Evolutionary conservation across 1,139 yeast species (phyloP).

Genomic region (Hyphopichia burtonii): DNA sequence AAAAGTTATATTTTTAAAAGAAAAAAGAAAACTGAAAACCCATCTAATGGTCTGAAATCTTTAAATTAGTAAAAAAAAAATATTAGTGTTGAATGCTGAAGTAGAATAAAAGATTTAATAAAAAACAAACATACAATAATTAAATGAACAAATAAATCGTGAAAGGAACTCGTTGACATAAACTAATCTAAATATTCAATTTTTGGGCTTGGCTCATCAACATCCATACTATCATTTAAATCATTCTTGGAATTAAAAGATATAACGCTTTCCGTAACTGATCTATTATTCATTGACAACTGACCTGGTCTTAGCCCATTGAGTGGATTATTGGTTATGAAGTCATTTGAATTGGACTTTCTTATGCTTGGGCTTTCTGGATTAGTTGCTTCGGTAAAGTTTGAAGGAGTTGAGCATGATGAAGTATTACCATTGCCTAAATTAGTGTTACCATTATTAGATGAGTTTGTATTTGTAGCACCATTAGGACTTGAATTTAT

Average conservation of each 20-base stretch:
- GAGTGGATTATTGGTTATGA: constrained; percentile 8
- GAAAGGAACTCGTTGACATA: too few species aligned
- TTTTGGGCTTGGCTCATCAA: constrained; percentile 5
- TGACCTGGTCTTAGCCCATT: constrained; percentile 30
- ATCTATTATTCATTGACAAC: constrained; percentile 26
- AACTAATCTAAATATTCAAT: constrained; percentile 6
- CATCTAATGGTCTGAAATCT: too few species aligned
- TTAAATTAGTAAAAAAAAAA: too few species aligned
- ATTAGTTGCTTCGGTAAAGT: constrained; percentile 4
- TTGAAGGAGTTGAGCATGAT: constrained; percentile 14
- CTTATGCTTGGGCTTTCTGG: constrained; percentile 19
- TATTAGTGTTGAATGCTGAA: too few species aligned
- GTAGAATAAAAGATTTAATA: too few species aligned
- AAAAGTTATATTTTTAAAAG: too few species aligned
- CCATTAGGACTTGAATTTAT: constrained; percentile 18
- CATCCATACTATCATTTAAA: constrained; percentile 4
- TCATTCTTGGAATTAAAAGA: constrained; percentile 7
- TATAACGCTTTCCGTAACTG: constrained; percentile 35
- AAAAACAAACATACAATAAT: background rate
- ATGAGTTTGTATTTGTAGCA: constrained; percentile 8
- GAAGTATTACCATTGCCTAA: constrained; percentile 10
- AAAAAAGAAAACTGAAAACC: too few species aligned
- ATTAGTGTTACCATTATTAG: constrained; percentile 5
- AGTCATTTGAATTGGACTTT: constrained; percentile 30
- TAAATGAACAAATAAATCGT: background rate